phyloP scores from a whole-genome alignment of 177 flowering plant species.

The Vitis hybrid region DNA sequence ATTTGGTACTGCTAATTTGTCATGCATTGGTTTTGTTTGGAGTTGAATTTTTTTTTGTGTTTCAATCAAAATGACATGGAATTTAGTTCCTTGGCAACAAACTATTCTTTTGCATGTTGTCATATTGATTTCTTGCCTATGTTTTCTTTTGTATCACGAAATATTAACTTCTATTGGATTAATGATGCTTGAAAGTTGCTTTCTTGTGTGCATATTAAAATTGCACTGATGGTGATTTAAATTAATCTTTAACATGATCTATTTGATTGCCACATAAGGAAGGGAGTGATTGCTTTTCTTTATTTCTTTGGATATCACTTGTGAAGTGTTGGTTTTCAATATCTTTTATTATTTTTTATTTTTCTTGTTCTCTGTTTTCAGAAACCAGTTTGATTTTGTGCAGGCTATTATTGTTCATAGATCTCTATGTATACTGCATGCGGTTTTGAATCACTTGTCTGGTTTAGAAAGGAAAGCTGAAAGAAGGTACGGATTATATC shows the following conservation, averaged over 20 bases:
- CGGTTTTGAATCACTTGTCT: slow-evolving; percentile 41
- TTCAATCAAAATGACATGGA: no score
- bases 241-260: neutral
- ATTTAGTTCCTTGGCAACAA: no score
- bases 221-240: neutral
- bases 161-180: no score
- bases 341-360: neutral
- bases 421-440: slow-evolving; percentile 60
- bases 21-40: no score
- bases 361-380: neutral
- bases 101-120: no score
- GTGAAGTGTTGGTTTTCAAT: neutral
- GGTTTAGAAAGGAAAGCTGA: slow-evolving; percentile 25
- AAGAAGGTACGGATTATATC: slow-evolving; percentile 43
- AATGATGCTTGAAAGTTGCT: no score
- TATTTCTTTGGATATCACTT: neutral
- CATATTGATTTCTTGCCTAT: no score
- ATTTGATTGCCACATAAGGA: neutral
- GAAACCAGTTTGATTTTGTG: slow-evolving; percentile 13
- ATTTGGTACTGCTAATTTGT: no score
- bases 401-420: slow-evolving; percentile 63
- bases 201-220: no score
- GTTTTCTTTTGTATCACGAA: no score
- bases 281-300: neutral
- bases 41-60: no score